These are phyloP conservation scores for Mycena indigotica DNA, from an alignment of 768 basidiomycete genomes.

Conservation along the genomic window DNA sequence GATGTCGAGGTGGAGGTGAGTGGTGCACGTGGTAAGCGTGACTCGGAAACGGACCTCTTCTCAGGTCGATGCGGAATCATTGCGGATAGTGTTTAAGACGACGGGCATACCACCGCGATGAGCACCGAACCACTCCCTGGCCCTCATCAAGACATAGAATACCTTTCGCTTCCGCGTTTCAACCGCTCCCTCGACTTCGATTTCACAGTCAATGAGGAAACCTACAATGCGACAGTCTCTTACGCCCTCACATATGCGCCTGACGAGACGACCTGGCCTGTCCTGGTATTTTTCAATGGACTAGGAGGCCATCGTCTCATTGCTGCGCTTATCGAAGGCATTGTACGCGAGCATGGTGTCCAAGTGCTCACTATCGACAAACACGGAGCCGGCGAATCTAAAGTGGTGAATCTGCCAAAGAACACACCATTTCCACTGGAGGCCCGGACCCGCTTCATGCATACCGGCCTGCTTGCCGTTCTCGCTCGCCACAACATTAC, in stretches of 20 bases:
- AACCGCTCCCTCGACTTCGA: slow-evolving; percentile 16
- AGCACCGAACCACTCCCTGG: not conserved
- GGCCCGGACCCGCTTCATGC: slow-evolving; percentile 17
- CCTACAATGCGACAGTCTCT: slow-evolving; percentile 1
- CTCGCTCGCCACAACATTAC: slow-evolving; percentile 7
- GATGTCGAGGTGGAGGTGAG: slow-evolving; percentile 4
- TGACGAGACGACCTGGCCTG: slow-evolving; percentile 10
- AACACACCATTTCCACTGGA: slow-evolving; percentile 1
- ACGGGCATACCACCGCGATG: not conserved
- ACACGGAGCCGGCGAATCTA: slow-evolving; percentile 8
- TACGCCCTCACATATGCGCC: slow-evolving; percentile 11
- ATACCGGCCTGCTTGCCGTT: slow-evolving; percentile 19
- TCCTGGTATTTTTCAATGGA: slow-evolving; percentile 22
- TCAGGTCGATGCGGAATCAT: no score
- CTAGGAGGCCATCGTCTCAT: slow-evolving; percentile 21
- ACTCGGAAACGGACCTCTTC: no score
- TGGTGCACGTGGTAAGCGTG: not conserved
- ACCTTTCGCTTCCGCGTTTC: slow-evolving; percentile 7
- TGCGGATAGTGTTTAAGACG: no score
- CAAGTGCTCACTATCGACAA: slow-evolving; percentile 20
- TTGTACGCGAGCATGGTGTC: slow-evolving; percentile 12
- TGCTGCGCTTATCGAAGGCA: slow-evolving; percentile 16
- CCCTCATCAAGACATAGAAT: not conserved
- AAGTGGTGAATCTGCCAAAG: not conserved
- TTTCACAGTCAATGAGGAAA: slow-evolving; percentile 4